Conservation (phyloP, 2,329 filamentous ascomycete species). For the Mycocentrospora acerina region DNA sequence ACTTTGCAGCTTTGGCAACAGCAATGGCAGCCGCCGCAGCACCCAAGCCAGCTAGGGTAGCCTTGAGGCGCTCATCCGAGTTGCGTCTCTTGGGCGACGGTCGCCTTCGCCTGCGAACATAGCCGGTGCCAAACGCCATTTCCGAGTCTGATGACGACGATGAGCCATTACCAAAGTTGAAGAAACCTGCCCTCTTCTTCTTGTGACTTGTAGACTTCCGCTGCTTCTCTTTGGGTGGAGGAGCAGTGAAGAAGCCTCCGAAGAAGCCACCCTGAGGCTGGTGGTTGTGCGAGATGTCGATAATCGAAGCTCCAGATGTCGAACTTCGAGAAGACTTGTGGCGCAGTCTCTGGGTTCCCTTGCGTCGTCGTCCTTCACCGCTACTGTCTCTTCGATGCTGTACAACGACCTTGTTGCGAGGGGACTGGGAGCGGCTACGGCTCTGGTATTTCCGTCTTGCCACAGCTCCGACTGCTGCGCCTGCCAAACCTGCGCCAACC, state of each 20-base stretch:
- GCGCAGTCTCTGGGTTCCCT: conserved; percentile 24
- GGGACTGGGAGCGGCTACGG: conserved; percentile 40
- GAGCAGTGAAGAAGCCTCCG: conserved; percentile 63
- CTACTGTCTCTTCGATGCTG: conserved; percentile 33
- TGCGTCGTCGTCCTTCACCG: conserved; percentile 30
- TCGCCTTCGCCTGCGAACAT: conserved; percentile 24
- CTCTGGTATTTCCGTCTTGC: conserved; percentile 32
- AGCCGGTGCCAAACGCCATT: conserved; percentile 49
- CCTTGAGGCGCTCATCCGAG: conserved; percentile 50
- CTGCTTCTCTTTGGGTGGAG: conserved; percentile 34
- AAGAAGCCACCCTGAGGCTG: conserved; percentile 47
- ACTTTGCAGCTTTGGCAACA: conserved; percentile 41
- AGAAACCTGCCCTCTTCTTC: conserved; percentile 51
- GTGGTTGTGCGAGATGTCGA: conserved; percentile 65
- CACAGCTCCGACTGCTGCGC: conserved; percentile 40
- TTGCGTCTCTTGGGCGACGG: conserved; percentile 37
- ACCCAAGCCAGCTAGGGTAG: conserved; percentile 49
- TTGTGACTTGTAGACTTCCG: conserved; percentile 25
- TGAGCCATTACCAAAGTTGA: conserved; percentile 51
- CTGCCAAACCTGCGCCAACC: conserved; percentile 42
- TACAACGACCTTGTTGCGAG: conserved; percentile 29
- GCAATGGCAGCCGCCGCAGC: conserved; percentile 53
- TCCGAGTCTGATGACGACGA: conserved; percentile 49
- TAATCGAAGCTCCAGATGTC: conserved; percentile 55
- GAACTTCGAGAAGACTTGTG: conserved; percentile 40